Evolutionary conservation across 2,329 filamentous ascomycete species (phyloP), one percentile per base, ranked within the genome.

Genomic region (Aspergillus clavatus): DNA sequence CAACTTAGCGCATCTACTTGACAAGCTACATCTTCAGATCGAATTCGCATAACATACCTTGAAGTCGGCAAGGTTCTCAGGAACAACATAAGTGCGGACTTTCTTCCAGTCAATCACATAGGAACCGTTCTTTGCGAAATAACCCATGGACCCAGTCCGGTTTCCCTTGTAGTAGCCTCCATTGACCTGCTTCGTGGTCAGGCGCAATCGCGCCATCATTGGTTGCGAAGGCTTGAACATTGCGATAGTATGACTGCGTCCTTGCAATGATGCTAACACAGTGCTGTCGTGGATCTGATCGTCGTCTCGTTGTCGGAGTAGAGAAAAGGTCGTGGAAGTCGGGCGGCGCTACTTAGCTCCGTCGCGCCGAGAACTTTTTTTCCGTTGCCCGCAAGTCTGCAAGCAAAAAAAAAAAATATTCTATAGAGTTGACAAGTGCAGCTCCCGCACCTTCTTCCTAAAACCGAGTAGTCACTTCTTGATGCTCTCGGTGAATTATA

Each of bases 91-190:
- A 43, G 90, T 95, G 69, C 91, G 84, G 62, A 97, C 88, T 72
- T 94, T 95, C 45, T 76, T 71, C 78, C 80, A 95, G 55, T 97
- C 86, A 55, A 97, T 83, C 38, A 82, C 68, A 69, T 93, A 98
- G 35, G 59, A 62, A 48, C 68, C 67, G 50, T 65, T 67, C 47
- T 64, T 65, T 41, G 84, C 84, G 68, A 91, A 93, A 65, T 82
- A 81, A 67, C 93, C 93, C 82, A 94, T 89, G 33, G 86, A 82
- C 1, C 93, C 93, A 1, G 89, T 85, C 38, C 90, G 79, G 60
- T 86, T 96, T 65, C 93, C 93, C 78, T 97, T 97, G 82, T 98
- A 98, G 81, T 84, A 98, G 57, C 90, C 91, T 65, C 89, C 88
- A 67, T 86, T 87, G 66, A 91, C 84, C 70, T 93, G 84, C 73